Conservation (phyloP, 2,329 filamentous ascomycete species). For the Knoxdaviesia capensis region DNA sequence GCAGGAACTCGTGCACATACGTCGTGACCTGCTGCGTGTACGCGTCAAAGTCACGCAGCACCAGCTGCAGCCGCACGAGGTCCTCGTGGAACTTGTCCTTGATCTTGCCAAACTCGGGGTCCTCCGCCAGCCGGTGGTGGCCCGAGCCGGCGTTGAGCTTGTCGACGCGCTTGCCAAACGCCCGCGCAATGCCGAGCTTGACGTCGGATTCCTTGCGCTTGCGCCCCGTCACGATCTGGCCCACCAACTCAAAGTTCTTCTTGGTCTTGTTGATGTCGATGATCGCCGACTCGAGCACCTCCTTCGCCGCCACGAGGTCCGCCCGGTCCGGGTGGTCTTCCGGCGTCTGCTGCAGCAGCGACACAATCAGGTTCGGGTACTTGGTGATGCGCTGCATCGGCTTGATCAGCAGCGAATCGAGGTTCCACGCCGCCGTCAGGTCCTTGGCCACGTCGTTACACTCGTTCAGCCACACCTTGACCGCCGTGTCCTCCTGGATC, state of each 20-base stretch:
- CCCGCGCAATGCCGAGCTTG: conserved; percentile 65
- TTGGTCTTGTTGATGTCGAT: conserved; percentile 89
- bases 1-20: conserved; percentile 65
- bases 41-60: conserved; percentile 81
- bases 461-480: conserved; percentile 74
- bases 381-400: conserved; percentile 89
- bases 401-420: conserved; percentile 93
- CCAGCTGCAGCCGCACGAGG: conserved; percentile 79
- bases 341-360: conserved; percentile 62
- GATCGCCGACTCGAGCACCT: conserved; percentile 41
- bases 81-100: conserved; percentile 82
- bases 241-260: conserved; percentile 82
- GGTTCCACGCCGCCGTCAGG: conserved; percentile 80
- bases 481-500: conserved; percentile 42
- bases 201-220: conserved; percentile 83
- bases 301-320: conserved; percentile 33
- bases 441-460: conserved; percentile 86
- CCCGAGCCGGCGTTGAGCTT: conserved; percentile 48
- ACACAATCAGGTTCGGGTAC: conserved; percentile 70
- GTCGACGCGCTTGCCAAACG: conserved; percentile 75
- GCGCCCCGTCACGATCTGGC: conserved; percentile 57
- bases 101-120: conserved; percentile 60
- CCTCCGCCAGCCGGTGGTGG: conserved; percentile 43
- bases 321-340: conserved; percentile 65
- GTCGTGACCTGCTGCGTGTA: conserved; percentile 66